Evolutionary conservation across 2,329 filamentous ascomycete species (phyloP), one percentile per base, ranked within the genome.

Genomic region (Aspergillus floridensis): DNA sequence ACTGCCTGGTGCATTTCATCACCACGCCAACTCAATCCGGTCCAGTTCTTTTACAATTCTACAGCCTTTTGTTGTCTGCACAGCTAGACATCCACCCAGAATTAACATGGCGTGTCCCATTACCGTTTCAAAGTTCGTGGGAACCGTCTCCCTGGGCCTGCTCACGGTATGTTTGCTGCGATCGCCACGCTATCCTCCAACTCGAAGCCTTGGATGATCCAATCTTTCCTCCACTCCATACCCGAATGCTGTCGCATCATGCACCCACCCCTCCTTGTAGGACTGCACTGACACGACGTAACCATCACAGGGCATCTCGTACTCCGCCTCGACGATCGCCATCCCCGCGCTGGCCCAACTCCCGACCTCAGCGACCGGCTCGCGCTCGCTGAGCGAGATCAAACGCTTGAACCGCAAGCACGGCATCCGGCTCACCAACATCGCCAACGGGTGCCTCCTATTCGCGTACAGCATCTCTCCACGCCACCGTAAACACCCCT

Each of bases 91-190:
- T 14, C 26, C 22, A 41, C 12, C 16, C n/a, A 22, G 14, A 14
- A 55, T 41, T 67, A 81, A 73, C 76, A 90, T 92, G 85, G 82
- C 86, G 68, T 86, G 84, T 68, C 86, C 83, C 69, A 86, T 96
- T 71, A 88, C 91, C 58, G 79, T 89, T 75, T 86, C 90, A 80
- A 97, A 98, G 80, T 96, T 97, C 75, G 89, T 97, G 67, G 93
- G 93, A 71, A 96, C 92, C 54, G 86, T 96, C 66, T 93, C 90
- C 69, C 84, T 97, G 59, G 93, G 93, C 64, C 84, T 97, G 59
- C 79, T 96, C 75, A 96, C 92, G 60, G 92, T 96, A 85, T 70
- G 89, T 81, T 3, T 38, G 14, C 46, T 22, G 26, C 19, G 8
- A 56, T 44, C 38, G 22, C 5, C 44, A 19, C n/a, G 26, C 12